A percentile compares a stretch with the other conserved stretches of the same genome.
Evolutionary conservation across 495 filamentous ascomycete species (phyloP).

Genomic region (Talaromyces wortmannii): DNA sequence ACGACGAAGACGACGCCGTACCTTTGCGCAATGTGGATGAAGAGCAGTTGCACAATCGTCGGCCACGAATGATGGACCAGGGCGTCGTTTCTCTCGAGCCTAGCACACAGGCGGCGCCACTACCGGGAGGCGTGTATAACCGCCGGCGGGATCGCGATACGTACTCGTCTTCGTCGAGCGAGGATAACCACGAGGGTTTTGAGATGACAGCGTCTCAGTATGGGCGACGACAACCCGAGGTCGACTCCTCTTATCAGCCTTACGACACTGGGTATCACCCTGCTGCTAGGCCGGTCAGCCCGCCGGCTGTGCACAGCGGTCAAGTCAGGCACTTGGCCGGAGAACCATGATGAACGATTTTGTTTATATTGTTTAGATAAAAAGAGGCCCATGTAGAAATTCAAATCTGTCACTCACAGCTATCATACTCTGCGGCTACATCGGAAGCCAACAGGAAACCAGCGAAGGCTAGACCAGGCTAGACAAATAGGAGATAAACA

Average conservation of each 20-base stretch:
- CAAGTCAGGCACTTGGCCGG: background rate
- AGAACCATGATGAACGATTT: background rate
- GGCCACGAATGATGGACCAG: background rate
- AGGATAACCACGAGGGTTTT: slow-evolving; percentile 30
- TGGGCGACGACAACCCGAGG: slow-evolving; percentile 9
- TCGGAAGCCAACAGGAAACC: too few species aligned
- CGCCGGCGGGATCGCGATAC: slow-evolving; percentile 27
- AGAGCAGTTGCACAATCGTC: slow-evolving; percentile 16
- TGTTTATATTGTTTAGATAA: background rate
- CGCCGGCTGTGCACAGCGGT: background rate
- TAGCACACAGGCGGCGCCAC: background rate
- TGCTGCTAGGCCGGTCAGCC: slow-evolving; percentile 12
- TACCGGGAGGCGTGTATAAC: slow-evolving; percentile 13
- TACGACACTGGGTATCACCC: slow-evolving; percentile 28
- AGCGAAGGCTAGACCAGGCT: too few species aligned
- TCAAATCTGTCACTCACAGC: too few species aligned
- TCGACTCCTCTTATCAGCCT: slow-evolving; percentile 13
- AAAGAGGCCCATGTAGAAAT: too few species aligned
- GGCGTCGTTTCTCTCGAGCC: background rate
- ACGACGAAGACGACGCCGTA: slow-evolving; percentile 16
- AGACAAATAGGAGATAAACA: too few species aligned
- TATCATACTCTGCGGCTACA: too few species aligned
- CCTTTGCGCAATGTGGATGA: slow-evolving; percentile 26
- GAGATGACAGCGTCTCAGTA: slow-evolving; percentile 31
- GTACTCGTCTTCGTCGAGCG: slow-evolving; percentile 35